A percentile compares a stretch with the other conserved stretches of the same genome.
These are phyloP conservation scores for Sphaerulina musiva DNA, from an alignment of 2,329 filamentous ascomycete species.

Conservation along the genomic window DNA sequence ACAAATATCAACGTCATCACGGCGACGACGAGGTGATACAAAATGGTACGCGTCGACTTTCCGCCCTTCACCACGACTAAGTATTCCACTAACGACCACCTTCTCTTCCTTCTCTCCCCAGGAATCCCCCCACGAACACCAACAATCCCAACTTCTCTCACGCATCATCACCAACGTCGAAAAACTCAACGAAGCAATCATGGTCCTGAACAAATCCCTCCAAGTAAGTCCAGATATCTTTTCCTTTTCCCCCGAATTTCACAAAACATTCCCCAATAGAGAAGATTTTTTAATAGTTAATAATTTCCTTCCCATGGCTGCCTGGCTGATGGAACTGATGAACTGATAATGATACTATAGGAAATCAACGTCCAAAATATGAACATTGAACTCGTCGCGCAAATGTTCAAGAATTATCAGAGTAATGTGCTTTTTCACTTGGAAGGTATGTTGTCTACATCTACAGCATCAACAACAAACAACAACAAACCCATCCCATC, in stretches of 20 bases:
- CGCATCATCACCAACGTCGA: slow-evolving; percentile 98
- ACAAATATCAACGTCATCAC: no score
- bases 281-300: no score
- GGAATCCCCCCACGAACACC: slow-evolving; percentile 97
- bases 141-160: slow-evolving; percentile 86
- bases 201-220: slow-evolving; percentile 86
- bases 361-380: slow-evolving; percentile 99
- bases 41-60: no score
- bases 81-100: not conserved
- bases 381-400: slow-evolving; percentile 94
- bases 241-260: not conserved
- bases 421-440: slow-evolving; percentile 96
- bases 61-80: no score
- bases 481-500: no score
- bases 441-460: slow-evolving; percentile 57
- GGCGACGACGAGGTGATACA: no score
- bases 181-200: slow-evolving; percentile 90
- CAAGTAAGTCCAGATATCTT: slow-evolving; percentile 50
- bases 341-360: slow-evolving; percentile 39
- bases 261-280: no score
- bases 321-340: no score
- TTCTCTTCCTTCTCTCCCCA: slow-evolving; percentile 25
- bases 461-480: no score
- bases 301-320: no score
- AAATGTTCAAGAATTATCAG: slow-evolving; percentile 99